Percentiles rank a stretch among this genome's conserved stretches.
These are phyloP conservation scores for Sugiyamaella japonica DNA, from an alignment of 1,139 yeast species.

Conservation along the genomic window DNA sequence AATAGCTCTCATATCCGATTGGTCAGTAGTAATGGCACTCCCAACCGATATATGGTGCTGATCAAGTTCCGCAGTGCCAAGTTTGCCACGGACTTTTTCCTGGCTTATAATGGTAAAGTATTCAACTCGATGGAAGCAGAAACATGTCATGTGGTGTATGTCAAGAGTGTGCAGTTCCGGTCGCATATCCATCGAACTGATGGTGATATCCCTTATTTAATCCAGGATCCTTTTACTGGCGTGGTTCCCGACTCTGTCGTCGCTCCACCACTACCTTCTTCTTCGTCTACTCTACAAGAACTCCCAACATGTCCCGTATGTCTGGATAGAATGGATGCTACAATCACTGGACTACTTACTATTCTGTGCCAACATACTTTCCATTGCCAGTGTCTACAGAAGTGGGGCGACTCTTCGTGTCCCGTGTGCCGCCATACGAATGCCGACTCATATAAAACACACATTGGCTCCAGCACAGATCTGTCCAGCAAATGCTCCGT, in stretches of 20 bases:
- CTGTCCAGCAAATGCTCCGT: constrained; percentile 41
- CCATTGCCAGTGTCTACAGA: constrained; percentile 84
- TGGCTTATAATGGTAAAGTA: constrained; percentile 65
- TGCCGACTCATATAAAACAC: constrained; percentile 15
- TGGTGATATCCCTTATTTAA: constrained; percentile 56
- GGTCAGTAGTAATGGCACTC: constrained; percentile 57
- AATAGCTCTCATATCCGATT: constrained; percentile 71
- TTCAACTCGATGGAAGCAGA: constrained; percentile 92
- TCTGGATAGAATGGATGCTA: constrained; percentile 83
- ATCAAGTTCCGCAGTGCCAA: constrained; percentile 64
- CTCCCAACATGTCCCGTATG: constrained; percentile 95
- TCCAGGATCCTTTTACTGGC: constrained; percentile 70
- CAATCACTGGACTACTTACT: constrained; percentile 77
- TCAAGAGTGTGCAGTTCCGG: constrained; percentile 49
- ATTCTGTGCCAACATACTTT: constrained; percentile 93
- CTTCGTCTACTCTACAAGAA: constrained; percentile 44
- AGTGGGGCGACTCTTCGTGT: constrained; percentile 90
- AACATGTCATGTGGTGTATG: constrained; percentile 71
- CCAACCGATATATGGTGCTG: constrained; percentile 73
- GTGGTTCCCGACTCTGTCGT: too few species aligned
- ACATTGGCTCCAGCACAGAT: background rate
- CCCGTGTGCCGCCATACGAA: constrained; percentile 84
- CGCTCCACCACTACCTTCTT: too few species aligned
- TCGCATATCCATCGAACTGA: constrained; percentile 24
- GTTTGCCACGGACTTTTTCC: constrained; percentile 62